Percentiles rank a stretch among this genome's conserved stretches.
These are phyloP conservation scores for Fraxinus paxiana DNA, from an alignment of 305 asterid genomes.

Conservation along the genomic window DNA sequence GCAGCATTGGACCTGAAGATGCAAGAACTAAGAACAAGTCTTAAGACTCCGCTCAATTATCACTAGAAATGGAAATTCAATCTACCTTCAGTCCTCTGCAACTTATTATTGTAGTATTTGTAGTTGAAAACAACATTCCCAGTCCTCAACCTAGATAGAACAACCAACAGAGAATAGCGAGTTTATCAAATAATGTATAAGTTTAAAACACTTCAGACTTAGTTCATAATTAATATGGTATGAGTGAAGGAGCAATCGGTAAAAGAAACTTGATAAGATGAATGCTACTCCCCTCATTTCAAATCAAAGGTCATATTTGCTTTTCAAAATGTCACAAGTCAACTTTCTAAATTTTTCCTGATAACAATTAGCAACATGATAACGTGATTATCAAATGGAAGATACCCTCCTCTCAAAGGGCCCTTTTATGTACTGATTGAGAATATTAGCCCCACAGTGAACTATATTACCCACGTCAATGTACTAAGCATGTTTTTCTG, in stretches of 20 bases:
- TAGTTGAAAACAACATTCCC: conserved; percentile 97
- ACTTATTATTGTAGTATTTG: conserved; percentile 76
- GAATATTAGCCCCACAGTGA: background rate
- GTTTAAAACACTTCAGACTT: conserved; percentile 3
- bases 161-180: conserved; percentile 22
- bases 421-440: background rate
- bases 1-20: conserved; percentile 19
- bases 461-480: background rate
- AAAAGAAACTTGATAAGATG: background rate
- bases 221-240: conserved; percentile 6
- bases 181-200: conserved; percentile 9
- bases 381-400: background rate
- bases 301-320: background rate
- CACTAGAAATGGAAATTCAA: conserved; percentile 1
- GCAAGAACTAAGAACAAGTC: background rate
- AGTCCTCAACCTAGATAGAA: conserved; percentile 75
- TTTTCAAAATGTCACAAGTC: conserved; percentile 2
- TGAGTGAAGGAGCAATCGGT: background rate
- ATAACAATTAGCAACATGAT: background rate
- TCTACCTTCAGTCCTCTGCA: conserved; percentile 97
- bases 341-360: background rate
- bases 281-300: conserved; percentile 2
- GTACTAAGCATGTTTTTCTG: background rate
- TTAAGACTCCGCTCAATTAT: background rate
- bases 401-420: background rate